These are phyloP conservation scores for Phoenix dactylifera DNA, from an alignment of 176 grass and related monocot species.

Conservation along the genomic window DNA sequence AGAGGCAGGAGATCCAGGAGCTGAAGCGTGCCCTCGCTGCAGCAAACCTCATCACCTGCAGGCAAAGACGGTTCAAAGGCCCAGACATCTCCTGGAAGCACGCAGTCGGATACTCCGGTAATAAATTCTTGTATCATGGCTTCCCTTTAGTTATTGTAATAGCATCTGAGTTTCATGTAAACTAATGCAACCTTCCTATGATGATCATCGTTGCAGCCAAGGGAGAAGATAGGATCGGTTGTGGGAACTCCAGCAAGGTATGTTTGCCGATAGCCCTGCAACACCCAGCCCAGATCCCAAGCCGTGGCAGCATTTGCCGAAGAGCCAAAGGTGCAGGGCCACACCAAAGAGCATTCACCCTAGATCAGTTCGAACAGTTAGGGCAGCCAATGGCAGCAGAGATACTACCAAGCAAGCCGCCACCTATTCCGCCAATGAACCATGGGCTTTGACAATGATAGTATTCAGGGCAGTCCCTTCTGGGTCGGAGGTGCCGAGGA, in stretches of 20 bases:
- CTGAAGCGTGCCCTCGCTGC: conserved; percentile 51
- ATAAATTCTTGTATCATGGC: conserved; percentile 1
- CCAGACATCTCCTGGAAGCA: conserved; percentile 17
- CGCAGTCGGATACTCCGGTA: conserved; percentile 32
- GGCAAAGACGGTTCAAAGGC: conserved; percentile 29
- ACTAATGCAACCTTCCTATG: too few relatives aligned
- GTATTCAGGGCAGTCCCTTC: conserved; percentile 28
- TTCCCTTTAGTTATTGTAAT: neutral
- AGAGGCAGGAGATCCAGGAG: conserved; percentile 67
- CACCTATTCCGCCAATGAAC: conserved; percentile 9
- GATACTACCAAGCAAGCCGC: conserved; percentile 19
- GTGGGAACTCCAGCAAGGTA: conserved; percentile 57
- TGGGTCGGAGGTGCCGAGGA: conserved; percentile 18
- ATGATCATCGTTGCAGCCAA: conserved; percentile 33
- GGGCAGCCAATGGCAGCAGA: conserved; percentile 23
- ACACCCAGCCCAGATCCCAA: conserved; percentile 36
- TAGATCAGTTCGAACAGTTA: conserved; percentile 7
- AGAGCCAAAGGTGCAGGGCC: conserved; percentile 21
- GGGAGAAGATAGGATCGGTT: conserved; percentile 59
- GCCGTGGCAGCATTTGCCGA: conserved; percentile 54
- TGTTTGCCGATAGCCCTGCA: conserved; percentile 29
- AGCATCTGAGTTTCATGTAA: too few relatives aligned
- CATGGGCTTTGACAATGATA: conserved; percentile 34
- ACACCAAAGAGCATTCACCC: conserved; percentile 30
- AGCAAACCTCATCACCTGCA: conserved; percentile 19